Conservation (phyloP, 345 rosid genomes). For the Gossypium rotundifolium region DNA sequence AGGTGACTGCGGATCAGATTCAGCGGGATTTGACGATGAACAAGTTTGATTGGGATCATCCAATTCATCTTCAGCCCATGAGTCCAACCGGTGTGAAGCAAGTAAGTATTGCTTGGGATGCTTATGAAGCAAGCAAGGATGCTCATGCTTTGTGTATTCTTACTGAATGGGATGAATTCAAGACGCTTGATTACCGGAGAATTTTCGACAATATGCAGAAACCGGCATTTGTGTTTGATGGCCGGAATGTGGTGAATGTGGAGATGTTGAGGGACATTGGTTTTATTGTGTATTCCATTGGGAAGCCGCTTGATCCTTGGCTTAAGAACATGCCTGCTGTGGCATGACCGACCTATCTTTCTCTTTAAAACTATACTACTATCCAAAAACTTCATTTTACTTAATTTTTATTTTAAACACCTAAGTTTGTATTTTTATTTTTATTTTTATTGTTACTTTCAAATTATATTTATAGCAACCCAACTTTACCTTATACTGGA, state of each 20-base stretch:
- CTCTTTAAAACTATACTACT: too few species aligned
- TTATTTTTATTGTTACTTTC: too few species aligned
- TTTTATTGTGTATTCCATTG: slow-evolving; percentile 59
- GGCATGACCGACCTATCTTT: neutral
- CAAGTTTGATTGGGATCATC: slow-evolving; percentile 82
- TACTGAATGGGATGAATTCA: slow-evolving; percentile 86
- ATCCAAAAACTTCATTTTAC: too few species aligned
- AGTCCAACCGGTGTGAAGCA: slow-evolving; percentile 53
- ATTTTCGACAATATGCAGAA: slow-evolving; percentile 68
- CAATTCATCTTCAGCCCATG: slow-evolving; percentile 62
- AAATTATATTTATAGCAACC: too few species aligned
- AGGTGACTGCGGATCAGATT: slow-evolving; percentile 69
- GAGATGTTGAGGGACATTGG: slow-evolving; percentile 67
- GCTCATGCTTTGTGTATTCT: slow-evolving; percentile 75
- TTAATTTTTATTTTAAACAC: too few species aligned
- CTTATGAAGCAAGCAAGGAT: slow-evolving; percentile 60
- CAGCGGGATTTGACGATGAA: slow-evolving; percentile 61
- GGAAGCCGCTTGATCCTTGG: slow-evolving; percentile 15
- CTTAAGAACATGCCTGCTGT: slow-evolving; percentile 2
- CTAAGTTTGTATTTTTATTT: too few species aligned
- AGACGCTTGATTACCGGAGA: slow-evolving; percentile 59
- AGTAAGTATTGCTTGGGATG: slow-evolving; percentile 58
- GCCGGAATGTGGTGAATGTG: slow-evolving; percentile 51
- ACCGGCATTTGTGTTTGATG: slow-evolving; percentile 75
- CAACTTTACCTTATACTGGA: too few species aligned